phyloP scores from a whole-genome alignment of 2,329 filamentous ascomycete species.

The Graphilbum ipis-grandicollis region DNA sequence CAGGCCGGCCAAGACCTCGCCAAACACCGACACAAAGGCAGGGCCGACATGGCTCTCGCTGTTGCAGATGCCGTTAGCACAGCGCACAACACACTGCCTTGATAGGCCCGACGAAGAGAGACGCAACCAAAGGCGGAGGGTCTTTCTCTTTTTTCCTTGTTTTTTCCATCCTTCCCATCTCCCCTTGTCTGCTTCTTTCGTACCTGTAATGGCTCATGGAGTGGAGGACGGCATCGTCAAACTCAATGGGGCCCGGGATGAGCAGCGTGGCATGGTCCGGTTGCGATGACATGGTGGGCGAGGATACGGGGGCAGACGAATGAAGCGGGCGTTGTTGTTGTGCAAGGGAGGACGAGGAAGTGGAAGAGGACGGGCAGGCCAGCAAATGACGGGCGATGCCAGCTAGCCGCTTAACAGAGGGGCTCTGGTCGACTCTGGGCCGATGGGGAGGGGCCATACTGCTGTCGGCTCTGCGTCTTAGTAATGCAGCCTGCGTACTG shows the following conservation, averaged over 20 bases:
- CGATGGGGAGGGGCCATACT: conserved; percentile 6
- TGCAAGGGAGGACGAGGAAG: conserved; percentile 12
- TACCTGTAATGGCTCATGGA: conserved; percentile 92
- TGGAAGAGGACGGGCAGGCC: conserved; percentile 10
- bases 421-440: conserved; percentile 5
- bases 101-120: too few species aligned
- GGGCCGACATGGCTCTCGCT: conserved; percentile 90
- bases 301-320: conserved; percentile 4
- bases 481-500: conserved; percentile 6
- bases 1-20: conserved; percentile 73
- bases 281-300: conserved; percentile 41
- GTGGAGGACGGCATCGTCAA: conserved; percentile 88
- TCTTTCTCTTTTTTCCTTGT: too few species aligned
- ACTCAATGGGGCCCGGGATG: conserved; percentile 95
- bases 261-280: conserved; percentile 56
- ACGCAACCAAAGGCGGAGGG: too few species aligned
- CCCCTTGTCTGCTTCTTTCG: conserved; percentile 8
- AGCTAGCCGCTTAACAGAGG: conserved; percentile 13
- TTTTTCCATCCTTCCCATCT: too few species aligned
- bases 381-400: conserved; percentile 13
- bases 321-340: conserved; percentile 6
- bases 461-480: conserved; percentile 3
- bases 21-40: conserved; percentile 77
- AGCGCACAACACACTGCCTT: background rate
- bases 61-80: background rate